phyloP scores from a whole-genome alignment of 495 filamentous ascomycete species.

The Penicilliopsis zonata region DNA sequence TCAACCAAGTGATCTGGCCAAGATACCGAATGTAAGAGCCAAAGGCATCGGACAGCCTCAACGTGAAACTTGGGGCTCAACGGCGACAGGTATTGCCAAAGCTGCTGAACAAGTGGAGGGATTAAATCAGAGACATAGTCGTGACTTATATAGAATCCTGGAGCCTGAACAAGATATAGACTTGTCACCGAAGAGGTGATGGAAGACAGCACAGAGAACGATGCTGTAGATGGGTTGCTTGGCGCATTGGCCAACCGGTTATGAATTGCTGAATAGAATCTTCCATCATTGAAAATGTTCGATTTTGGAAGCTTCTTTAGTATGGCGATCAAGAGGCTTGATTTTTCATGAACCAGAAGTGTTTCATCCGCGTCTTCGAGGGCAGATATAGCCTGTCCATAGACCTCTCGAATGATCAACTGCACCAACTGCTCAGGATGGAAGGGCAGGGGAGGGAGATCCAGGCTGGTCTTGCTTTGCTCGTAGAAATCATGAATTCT shows the following conservation, averaged over 20 bases:
- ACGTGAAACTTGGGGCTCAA: constrained; percentile 83
- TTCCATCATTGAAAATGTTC: constrained; percentile 37
- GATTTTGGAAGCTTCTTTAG: constrained; percentile 45
- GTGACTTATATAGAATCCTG: constrained; percentile 37
- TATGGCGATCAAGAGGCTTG: constrained; percentile 41
- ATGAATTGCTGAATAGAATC: constrained; percentile 45
- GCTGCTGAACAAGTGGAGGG: constrained; percentile 49
- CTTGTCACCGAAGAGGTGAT: constrained; percentile 49
- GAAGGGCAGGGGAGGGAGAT: constrained; percentile 43
- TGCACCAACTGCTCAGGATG: constrained; percentile 41
- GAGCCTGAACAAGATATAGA: constrained; percentile 41
- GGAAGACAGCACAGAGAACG: constrained; percentile 39
- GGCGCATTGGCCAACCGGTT: constrained; percentile 10
- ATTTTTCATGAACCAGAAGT: constrained; percentile 24
- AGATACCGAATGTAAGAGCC: constrained; percentile 65
- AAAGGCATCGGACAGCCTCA: constrained; percentile 75
- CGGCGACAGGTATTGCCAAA: constrained; percentile 73
- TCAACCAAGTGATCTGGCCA: constrained; percentile 53
- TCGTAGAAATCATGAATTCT: constrained; percentile 54
- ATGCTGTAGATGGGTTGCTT: constrained; percentile 16
- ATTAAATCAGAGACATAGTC: constrained; percentile 53
- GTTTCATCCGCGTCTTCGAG: constrained; percentile 13
- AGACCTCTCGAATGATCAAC: constrained; percentile 49
- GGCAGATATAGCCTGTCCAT: constrained; percentile 35
- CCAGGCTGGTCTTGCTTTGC: constrained; percentile 29